These are phyloP conservation scores for Turritis glabra DNA, from an alignment of 345 rosid species.

Conservation along the genomic window DNA sequence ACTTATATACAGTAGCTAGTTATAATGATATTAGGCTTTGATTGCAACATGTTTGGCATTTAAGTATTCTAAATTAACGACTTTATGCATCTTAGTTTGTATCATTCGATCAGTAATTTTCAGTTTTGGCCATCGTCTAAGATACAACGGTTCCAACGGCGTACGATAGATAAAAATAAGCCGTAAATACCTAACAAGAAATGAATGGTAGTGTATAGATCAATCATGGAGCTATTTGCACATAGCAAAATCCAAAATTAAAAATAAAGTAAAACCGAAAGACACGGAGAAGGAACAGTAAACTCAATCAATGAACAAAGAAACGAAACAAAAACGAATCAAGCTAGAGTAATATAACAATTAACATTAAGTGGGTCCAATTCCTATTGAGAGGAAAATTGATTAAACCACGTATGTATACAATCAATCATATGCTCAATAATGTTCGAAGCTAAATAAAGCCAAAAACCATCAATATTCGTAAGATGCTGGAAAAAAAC, in stretches of 20 bases:
- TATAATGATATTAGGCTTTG: conserved; percentile 6
- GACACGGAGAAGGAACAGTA: conserved; percentile 34
- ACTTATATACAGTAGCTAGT: too few relatives aligned
- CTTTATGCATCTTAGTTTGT: not conserved
- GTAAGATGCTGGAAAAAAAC: not conserved
- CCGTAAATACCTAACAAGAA: not conserved
- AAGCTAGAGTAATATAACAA: not conserved
- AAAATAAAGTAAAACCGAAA: conserved; percentile 22
- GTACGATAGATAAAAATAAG: not conserved
- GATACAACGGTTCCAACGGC: too few relatives aligned
- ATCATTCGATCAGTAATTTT: not conserved
- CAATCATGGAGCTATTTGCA: conserved; percentile 31
- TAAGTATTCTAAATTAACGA: not conserved
- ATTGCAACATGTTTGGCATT: conserved; percentile 20
- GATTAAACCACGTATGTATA: conserved; percentile 5
- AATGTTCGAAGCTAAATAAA: conserved; percentile 17
- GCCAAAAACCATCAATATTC: not conserved
- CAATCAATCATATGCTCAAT: conserved; percentile 4
- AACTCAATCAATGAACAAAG: conserved; percentile 27
- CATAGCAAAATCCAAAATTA: conserved; percentile 2
- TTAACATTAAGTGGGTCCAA: conserved; percentile 23
- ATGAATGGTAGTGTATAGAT: conserved; percentile 14
- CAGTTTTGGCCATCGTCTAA: not conserved
- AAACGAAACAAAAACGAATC: conserved; percentile 16
- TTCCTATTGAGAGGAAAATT: not conserved